Base-by-base conservation (phyloP, 2,329 filamentous ascomycete genomes). In the Dothiorella sarmentorum region DNA sequence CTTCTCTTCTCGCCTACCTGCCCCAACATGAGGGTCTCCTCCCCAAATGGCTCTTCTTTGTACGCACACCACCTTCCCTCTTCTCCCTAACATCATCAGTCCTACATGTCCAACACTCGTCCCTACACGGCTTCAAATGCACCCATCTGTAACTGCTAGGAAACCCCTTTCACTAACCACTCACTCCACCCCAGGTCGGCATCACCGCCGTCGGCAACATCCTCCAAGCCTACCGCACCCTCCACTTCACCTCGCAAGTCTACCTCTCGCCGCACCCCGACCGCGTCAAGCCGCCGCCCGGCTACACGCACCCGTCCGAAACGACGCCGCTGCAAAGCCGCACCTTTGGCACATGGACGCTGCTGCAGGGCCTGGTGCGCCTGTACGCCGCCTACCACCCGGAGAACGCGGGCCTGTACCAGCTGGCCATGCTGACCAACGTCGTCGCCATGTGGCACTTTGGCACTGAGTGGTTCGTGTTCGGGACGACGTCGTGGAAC, bases 301-400 rank as follows among this genome's bases (percentile, higher is more conserved):
- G 52, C 42, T 47, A 74, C 24, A 61, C 62, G 26, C 64, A 66
- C 63, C 71, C 71, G 29, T 75, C 77, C 60, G 81, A 73, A 73
- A 83, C 90, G 58, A 92, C 89, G 5, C 85, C 88, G 4, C 84
- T 96, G 27, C 87, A 86, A 10, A 86, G 86, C 24, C 86, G 90
- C 63, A 85, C 90, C 18, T 96, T 96, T 72, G 91, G 89, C 56
- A 94, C 90, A 27, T 97, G 91, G 87, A 95, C 92, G 0, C 81
- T 93, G 60, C 79, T 96, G 60, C 87, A 88, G 5, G 83, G 85
- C 60, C 77, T 96, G 52, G 82, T 96, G 43, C 85, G 92, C 55
- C 77, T 91, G 64, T 95, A 95, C 69, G 90, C 90, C 4, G 89
- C 90, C 31, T 96, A 95, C 76, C 81, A 95, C 72, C 84, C 96